Evolutionary conservation across 2,329 filamentous ascomycete species (phyloP), one percentile per base, ranked within the genome.

Genomic region (Lecanicillium sp.): DNA sequence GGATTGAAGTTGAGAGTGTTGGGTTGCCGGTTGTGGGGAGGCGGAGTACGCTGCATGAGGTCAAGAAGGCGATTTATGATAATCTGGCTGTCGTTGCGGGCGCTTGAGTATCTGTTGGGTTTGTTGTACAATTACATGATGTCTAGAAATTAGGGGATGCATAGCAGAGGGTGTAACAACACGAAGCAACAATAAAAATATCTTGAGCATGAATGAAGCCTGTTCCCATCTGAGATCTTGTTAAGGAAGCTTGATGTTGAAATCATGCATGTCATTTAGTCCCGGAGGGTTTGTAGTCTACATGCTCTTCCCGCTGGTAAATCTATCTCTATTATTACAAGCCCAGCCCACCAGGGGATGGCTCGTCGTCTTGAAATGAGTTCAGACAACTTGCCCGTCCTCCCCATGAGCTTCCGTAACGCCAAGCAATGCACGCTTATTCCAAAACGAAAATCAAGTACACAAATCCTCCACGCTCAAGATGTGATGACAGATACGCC

Each of bases 51-150:
- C 94, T 95, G 55, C 85, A 87, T 54, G 85, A 85, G 37, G 90
- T 96, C 9, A 86, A 86, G 64, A 80, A 71, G 62, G 88, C 85
- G 61, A 94, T 98, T 47, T 98, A 98, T 58, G 86, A 94, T 49
- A 89, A 87, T 8, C 63, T 98, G 56, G 92, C 92, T 25, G 86
- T 96, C 43, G 89, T 98, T 48, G 83, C 83, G 13, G 85, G 85
- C 33, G 75, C 72, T 35, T 85, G 58, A 25, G 22, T 25, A 11
- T 6, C 6, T 25, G 6, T 25, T 25, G 22, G 22, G 7, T 25
- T 25, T 25, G 17, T 17, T 33, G 11, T 33, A 33, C 13, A n/a
- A n/a, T n/a, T n/a, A n/a, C n/a, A n/a, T n/a, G n/a, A n/a, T n/a
- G n/a, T n/a, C n/a, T n/a, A n/a, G n/a, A n/a, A n/a, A n/a, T 33